These are phyloP conservation scores for Umbilicus rupestris DNA, from an alignment of 164 flowering plant species.

Conservation along the genomic window DNA sequence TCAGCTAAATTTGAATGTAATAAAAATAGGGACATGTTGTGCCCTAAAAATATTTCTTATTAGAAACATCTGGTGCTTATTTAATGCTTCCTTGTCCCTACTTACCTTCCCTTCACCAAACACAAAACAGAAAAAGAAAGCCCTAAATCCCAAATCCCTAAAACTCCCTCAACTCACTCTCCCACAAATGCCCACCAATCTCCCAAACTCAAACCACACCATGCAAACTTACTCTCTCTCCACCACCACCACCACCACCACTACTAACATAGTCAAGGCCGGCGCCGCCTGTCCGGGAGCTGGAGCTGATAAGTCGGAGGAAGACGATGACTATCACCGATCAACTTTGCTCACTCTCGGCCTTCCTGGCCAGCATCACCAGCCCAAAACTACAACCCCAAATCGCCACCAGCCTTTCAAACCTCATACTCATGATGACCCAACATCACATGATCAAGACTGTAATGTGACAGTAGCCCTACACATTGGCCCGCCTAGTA, in stretches of 20 bases:
- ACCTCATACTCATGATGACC: neutral
- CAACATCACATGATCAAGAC: neutral
- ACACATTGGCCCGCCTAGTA: conserved; percentile 37
- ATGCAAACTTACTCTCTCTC: neutral
- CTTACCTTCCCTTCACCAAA: conserved; percentile 4
- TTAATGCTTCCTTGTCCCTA: conserved; percentile 5
- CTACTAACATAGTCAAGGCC: neutral
- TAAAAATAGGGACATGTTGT: too few relatives aligned
- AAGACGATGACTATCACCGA: conserved; percentile 29
- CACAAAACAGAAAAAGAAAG: neutral
- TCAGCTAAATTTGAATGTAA: too few relatives aligned
- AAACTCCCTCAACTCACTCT: too few relatives aligned
- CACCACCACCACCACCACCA: neutral
- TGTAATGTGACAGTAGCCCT: conserved; percentile 47
- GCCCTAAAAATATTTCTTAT: neutral
- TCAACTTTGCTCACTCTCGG: conserved; percentile 41
- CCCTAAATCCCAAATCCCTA: too few relatives aligned
- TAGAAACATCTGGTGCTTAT: neutral
- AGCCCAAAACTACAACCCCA: neutral
- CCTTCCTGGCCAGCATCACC: conserved; percentile 39
- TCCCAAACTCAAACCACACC: neutral
- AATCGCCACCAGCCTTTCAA: neutral
- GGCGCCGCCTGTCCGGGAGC: neutral
- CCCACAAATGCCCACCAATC: too few relatives aligned
- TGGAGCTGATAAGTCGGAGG: neutral